phyloP scores from a whole-genome alignment of 2,329 filamentous ascomycete genomes.

The Periconia sp. region DNA sequence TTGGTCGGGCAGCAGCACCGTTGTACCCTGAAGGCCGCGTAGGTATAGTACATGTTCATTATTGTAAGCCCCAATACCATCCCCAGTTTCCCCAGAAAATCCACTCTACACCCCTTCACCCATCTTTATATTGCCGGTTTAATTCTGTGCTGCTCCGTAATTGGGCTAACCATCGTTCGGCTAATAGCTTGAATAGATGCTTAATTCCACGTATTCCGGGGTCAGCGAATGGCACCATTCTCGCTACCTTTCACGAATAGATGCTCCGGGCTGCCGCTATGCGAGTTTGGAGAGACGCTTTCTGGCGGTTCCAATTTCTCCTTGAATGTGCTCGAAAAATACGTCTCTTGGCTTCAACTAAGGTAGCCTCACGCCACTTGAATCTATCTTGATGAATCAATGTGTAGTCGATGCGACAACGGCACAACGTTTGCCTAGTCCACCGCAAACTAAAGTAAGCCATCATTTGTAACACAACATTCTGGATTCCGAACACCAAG shows the following conservation, averaged over 20 bases:
- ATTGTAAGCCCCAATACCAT: slow-evolving; percentile 5
- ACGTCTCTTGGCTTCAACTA: no score
- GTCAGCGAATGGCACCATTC: slow-evolving; percentile 17
- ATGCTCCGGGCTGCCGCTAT: slow-evolving; percentile 5
- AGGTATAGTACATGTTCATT: slow-evolving; percentile 10
- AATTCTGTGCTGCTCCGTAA: slow-evolving; percentile 16
- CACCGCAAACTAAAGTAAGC: neutral
- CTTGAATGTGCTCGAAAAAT: no score
- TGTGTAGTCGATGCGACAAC: neutral
- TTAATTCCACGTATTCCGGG: slow-evolving; percentile 20
- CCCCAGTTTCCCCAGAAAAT: slow-evolving; percentile 21
- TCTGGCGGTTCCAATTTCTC: neutral
- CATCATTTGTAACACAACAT: neutral
- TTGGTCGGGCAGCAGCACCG: slow-evolving; percentile 3
- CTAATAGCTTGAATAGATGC: slow-evolving; percentile 32
- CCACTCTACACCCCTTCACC: slow-evolving; percentile 12
- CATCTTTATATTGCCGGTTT: slow-evolving; percentile 15
- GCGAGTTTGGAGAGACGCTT: neutral
- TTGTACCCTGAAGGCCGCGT: slow-evolving; percentile 11
- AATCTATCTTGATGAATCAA: slow-evolving; percentile 2
- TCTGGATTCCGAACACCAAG: neutral
- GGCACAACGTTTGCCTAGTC: neutral
- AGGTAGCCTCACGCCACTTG: slow-evolving; percentile 7
- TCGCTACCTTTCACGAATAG: slow-evolving; percentile 2
- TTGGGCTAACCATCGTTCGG: slow-evolving; percentile 22